Evolutionary conservation across 2,329 filamentous ascomycete genomes (phyloP), one percentile per base, ranked within the genome.

Genomic region (Chalaropsis ovoidea): DNA sequence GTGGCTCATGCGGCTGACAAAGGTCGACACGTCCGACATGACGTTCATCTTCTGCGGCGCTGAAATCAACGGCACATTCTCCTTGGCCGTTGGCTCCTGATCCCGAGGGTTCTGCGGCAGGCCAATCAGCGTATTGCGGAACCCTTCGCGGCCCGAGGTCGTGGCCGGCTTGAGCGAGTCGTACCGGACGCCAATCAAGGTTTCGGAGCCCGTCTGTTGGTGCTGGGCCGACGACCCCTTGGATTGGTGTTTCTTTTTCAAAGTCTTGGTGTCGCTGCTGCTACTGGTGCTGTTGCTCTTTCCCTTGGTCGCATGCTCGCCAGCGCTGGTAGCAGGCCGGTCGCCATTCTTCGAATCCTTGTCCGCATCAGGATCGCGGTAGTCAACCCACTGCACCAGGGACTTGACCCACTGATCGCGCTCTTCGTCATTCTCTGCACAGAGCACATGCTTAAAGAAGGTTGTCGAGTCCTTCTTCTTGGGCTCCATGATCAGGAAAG

Each of bases 381-480:
- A 86, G 71, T 96, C 90, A 49, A 96, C 92, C 80, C 95, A 96
- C 70, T 90, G 87, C 67, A 97, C 78, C 49, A 99, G 79, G 24
- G 89, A 87, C 66, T 95, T 89, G 1, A 99, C 93, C 94, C 94
- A 99, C 56, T 87, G 81, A 75, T 99, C 94, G 67, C 94, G 86
- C 77, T 99, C 94, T 67, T 81, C 82, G 71, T 99, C 94, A 71
- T 89, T 97, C 75, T 99, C 94, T 0, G 94, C 93, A 74, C 94
- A 99, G 19, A 99, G 79, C 0, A 99, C 92, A 74, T 99, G 94
- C 69, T 93, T 89, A 27, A 96, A 90, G 64, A 93, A 82, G 70
- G 88, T 91, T 24, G 81, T 86, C 0, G 91, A 91, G 72, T 99
- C 94, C 75, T 96, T 97, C 75, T 91, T 90, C 78, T 99, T 99